phyloP scores from a whole-genome alignment of 768 basidiomycete genomes.

The Suillus hirtellus region DNA sequence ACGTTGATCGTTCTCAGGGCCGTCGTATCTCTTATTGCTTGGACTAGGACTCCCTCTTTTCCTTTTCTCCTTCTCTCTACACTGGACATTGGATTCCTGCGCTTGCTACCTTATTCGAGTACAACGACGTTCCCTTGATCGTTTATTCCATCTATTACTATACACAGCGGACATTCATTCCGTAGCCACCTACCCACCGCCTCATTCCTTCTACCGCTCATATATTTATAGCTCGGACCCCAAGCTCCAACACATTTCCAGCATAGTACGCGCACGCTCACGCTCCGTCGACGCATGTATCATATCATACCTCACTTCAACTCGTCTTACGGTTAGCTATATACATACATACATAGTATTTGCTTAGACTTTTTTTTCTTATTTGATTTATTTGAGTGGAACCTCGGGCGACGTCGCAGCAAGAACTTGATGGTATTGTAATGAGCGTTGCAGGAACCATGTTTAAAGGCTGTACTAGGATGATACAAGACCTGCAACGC shows the following conservation, averaged over 20 bases:
- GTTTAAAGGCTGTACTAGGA: background rate
- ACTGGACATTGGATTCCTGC: background rate
- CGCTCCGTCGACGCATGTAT: background rate
- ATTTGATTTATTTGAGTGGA: background rate
- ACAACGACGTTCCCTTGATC: background rate
- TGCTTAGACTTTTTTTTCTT: background rate
- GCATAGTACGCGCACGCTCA: background rate
- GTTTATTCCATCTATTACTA: background rate
- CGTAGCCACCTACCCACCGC: background rate
- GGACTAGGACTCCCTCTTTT: background rate
- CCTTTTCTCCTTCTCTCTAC: background rate
- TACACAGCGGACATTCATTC: background rate
- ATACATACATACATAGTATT: background rate
- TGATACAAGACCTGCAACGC: background rate
- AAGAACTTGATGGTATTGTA: too few relatives aligned
- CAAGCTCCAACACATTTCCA: background rate
- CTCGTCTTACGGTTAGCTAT: background rate
- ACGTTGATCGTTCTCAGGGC: background rate
- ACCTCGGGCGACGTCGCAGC: background rate
- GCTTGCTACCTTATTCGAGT: background rate
- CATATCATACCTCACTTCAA: conserved; percentile 7
- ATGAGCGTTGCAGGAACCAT: too few relatives aligned
- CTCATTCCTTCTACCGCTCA: background rate
- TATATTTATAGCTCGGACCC: background rate
- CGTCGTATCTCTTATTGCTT: background rate